A percentile compares a stretch with the other conserved stretches of the same genome.
Evolutionary conservation across 805 yeast genomes (phyloP).

Genomic region (Debaryomyces maramus): DNA sequence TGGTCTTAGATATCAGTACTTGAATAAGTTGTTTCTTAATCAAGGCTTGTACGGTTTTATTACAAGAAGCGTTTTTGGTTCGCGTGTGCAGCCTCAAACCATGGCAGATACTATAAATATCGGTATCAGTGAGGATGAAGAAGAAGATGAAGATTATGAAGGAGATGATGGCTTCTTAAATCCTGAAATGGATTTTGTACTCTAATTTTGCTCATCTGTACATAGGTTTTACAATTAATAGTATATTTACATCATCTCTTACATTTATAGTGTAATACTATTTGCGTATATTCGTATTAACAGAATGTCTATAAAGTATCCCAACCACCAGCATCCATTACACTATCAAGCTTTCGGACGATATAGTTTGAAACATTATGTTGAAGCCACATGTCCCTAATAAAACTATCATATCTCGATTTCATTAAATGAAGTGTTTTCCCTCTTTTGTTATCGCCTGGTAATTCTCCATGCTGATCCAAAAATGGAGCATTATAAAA

Average conservation of each 20-base stretch:
- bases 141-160: slow-evolving; percentile 14
- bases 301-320: slow-evolving; percentile 56
- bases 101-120: slow-evolving; percentile 15
- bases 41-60: slow-evolving; percentile 56
- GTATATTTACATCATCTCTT: no score
- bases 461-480: slow-evolving; percentile 83
- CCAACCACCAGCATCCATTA: slow-evolving; percentile 94
- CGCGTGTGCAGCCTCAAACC: slow-evolving; percentile 12
- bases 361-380: slow-evolving; percentile 76
- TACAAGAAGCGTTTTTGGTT: slow-evolving; percentile 30
- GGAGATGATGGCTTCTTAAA: slow-evolving; percentile 6
- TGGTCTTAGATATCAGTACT: slow-evolving; percentile 51
- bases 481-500: slow-evolving; percentile 82
- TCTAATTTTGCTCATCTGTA: no score
- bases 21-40: slow-evolving; percentile 61
- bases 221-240: no score
- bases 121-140: slow-evolving; percentile 21
- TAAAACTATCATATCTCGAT: slow-evolving; percentile 63
- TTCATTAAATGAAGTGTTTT: slow-evolving; percentile 68
- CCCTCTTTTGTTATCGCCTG: slow-evolving; percentile 68
- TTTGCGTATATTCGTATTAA: background rate
- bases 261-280: no score
- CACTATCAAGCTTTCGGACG: slow-evolving; percentile 77
- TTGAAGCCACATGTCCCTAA: slow-evolving; percentile 69
- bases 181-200: no score